Evolutionary conservation across 805 yeast species (phyloP).

Genomic region (Kodamaea leandrae): DNA sequence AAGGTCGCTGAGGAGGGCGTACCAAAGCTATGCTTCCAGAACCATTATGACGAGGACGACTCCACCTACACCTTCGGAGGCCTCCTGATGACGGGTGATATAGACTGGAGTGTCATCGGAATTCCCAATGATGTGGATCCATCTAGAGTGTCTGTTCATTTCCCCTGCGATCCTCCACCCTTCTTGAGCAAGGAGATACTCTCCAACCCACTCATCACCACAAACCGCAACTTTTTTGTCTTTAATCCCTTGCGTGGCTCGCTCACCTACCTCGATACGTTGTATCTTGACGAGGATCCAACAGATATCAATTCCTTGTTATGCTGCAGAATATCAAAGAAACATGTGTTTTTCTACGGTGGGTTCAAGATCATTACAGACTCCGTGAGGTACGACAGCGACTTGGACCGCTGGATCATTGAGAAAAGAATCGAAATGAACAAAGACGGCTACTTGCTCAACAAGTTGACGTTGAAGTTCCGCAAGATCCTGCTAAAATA

Average conservation of each 20-base stretch:
- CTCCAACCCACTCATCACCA: constrained; percentile 45
- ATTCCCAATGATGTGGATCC: constrained; percentile 31
- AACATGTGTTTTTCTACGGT: constrained; percentile 65
- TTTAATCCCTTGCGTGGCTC: constrained; percentile 35
- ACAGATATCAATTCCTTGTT: constrained; percentile 50
- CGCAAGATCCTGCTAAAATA: constrained; percentile 35
- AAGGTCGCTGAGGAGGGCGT: constrained; percentile 7
- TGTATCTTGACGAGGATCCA: constrained; percentile 44
- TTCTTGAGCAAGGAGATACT: constrained; percentile 33
- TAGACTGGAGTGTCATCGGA: constrained; percentile 26
- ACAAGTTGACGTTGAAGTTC: constrained; percentile 48
- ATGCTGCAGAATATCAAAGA: constrained; percentile 49
- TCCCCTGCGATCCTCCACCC: constrained; percentile 41
- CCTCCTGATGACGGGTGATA: constrained; percentile 16
- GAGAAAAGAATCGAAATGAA: constrained; percentile 48
- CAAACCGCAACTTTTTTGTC: constrained; percentile 23
- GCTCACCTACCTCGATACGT: constrained; percentile 25
- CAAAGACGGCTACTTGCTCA: constrained; percentile 58
- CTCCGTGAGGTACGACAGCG: constrained; percentile 21
- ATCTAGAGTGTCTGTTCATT: constrained; percentile 33
- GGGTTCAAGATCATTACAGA: constrained; percentile 50
- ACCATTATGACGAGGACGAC: constrained; percentile 31
- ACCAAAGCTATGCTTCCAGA: constrained; percentile 32
- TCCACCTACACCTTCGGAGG: constrained; percentile 40
- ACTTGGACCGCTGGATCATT: constrained; percentile 33